Evolutionary conservation across 2,329 filamentous ascomycete genomes (phyloP).

Genomic region (Ophidiomyces ophidiicola): DNA sequence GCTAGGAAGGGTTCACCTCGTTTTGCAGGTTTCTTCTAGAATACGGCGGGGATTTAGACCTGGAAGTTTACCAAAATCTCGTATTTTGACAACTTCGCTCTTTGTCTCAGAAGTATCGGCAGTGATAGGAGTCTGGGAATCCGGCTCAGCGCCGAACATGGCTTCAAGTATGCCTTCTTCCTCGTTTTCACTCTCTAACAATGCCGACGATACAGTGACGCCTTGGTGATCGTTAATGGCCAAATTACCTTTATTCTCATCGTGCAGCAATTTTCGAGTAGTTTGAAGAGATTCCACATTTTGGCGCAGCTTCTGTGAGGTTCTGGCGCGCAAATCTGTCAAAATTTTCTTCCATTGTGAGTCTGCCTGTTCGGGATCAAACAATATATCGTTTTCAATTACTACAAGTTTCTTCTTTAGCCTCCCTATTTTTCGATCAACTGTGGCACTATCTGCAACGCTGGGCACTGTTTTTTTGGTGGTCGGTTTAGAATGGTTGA

Average conservation of each 20-base stretch:
- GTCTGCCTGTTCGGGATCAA: constrained; percentile 55
- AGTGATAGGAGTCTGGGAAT: constrained; percentile 31
- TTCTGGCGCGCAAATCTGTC: constrained; percentile 50
- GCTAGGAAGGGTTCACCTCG: constrained; percentile 47
- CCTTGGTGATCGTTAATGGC: constrained; percentile 36
- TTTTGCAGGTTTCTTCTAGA: constrained; percentile 76
- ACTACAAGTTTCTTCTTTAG: constrained; percentile 60
- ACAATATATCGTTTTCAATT: constrained; percentile 67
- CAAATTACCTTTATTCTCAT: constrained; percentile 24
- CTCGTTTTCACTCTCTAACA: constrained; percentile 31
- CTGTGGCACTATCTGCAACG: constrained; percentile 14
- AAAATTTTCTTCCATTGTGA: constrained; percentile 51
- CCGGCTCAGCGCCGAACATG: constrained; percentile 41
- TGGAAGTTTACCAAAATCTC: constrained; percentile 73
- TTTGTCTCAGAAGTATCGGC: constrained; percentile 27
- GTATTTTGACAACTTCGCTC: constrained; percentile 42
- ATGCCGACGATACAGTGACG: background rate
- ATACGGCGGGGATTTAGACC: constrained; percentile 64
- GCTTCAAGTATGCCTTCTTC: constrained; percentile 41
- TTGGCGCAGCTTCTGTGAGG: constrained; percentile 31
- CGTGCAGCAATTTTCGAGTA: constrained; percentile 11
- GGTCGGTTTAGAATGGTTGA: constrained; percentile 32
- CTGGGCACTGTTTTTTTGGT: constrained; percentile 29
- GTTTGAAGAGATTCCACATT: background rate
- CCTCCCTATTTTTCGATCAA: constrained; percentile 45